A percentile compares a stretch with the other conserved stretches of the same genome.
phyloP scores from a whole-genome alignment of 2,329 filamentous ascomycete genomes.

The Akanthomyces dipterigenus region DNA sequence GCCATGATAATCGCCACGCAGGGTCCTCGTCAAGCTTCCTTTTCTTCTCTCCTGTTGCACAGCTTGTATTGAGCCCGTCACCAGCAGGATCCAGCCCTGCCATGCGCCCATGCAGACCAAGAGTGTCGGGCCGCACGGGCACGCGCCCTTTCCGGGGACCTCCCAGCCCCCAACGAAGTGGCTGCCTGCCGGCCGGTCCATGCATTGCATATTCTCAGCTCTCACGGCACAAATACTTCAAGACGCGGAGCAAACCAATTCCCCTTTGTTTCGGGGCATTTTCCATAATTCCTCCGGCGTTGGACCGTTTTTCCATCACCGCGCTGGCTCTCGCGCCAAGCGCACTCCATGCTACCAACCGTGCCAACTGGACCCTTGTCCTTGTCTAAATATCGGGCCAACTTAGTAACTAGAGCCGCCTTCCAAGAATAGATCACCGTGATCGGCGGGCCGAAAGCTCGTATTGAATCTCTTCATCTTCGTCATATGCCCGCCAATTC shows the following conservation, averaged over 20 bases:
- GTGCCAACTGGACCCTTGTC: no score
- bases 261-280: neutral
- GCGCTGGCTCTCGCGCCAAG: neutral
- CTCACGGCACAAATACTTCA: neutral
- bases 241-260: neutral
- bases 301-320: no score
- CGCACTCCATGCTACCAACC: neutral
- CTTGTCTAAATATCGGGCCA: no score
- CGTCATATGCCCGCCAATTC: neutral
- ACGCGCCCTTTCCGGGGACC: no score
- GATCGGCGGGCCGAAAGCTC: conserved; percentile 8
- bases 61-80: neutral
- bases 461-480: neutral
- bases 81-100: no score
- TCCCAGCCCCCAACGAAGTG: no score
- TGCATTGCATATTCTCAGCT: no score
- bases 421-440: conserved; percentile 9
- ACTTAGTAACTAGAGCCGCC: no score
- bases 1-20: neutral
- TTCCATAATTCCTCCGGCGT: neutral
- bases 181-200: no score
- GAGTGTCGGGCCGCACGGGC: no score
- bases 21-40: neutral
- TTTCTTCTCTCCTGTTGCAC: neutral
- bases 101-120: no score